Evolutionary conservation across 805 yeast species (phyloP).

Genomic region (Wickerhamomyces strasburgensis): DNA sequence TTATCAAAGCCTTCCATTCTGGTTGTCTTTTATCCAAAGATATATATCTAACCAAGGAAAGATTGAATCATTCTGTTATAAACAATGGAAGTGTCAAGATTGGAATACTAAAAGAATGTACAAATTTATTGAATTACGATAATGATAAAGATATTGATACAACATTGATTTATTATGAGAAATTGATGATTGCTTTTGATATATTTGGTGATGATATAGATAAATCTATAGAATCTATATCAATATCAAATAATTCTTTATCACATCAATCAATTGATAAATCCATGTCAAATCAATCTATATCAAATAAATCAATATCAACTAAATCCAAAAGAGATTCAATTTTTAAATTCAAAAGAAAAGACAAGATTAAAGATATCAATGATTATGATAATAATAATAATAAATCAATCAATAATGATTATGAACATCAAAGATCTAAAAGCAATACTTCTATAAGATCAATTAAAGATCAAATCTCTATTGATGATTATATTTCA

Average conservation of each 20-base stretch:
- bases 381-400: no score
- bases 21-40: conserved; percentile 14
- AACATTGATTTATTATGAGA: conserved; percentile 20
- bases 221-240: no score
- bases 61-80: conserved; percentile 13
- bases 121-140: conserved; percentile 12
- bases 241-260: no score
- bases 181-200: conserved; percentile 24
- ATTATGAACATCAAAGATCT: conserved; percentile 7
- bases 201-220: no score
- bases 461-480: conserved; percentile 11
- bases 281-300: no score
- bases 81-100: conserved; percentile 22
- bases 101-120: conserved; percentile 22
- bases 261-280: neutral
- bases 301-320: neutral
- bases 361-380: no score
- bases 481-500: conserved; percentile 8
- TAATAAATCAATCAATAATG: conserved; percentile 1
- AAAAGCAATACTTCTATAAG: conserved; percentile 8
- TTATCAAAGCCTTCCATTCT: conserved; percentile 16
- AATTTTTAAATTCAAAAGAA: no score
- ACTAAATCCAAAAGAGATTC: neutral
- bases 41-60: conserved; percentile 14
- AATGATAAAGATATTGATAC: conserved; percentile 9